Evolutionary conservation across 768 basidiomycete genomes (phyloP).

Genomic region (Tylopilus subfusipes): DNA sequence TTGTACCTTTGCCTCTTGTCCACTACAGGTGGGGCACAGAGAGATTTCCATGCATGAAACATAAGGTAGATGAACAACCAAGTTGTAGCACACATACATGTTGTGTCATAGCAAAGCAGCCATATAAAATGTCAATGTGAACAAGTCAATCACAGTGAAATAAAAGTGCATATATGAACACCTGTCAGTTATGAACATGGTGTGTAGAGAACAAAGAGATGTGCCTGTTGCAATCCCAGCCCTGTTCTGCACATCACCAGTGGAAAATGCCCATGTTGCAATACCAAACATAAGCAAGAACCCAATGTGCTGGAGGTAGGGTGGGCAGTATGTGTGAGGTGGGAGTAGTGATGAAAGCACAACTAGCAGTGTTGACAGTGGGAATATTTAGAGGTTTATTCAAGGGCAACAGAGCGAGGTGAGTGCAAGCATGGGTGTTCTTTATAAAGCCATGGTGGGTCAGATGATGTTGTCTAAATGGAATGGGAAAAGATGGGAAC

Average conservation of each 20-base stretch:
- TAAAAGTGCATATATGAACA: no score
- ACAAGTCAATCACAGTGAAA: no score
- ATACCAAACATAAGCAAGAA: conserved; percentile 44
- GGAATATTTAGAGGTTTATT: neutral
- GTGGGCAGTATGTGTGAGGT: conserved; percentile 34
- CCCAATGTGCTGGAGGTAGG: conserved; percentile 41
- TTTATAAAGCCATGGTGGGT: conserved; percentile 12
- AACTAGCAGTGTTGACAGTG: conserved; percentile 26
- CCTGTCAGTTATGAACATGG: no score
- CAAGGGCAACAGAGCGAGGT: conserved; percentile 38
- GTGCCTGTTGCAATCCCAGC: conserved; percentile 40
- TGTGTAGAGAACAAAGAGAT: no score
- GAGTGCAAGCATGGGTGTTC: conserved; percentile 29
- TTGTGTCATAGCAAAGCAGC: no score
- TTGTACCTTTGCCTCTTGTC: conserved; percentile 27
- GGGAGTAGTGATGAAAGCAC: conserved; percentile 36
- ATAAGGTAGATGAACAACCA: no score
- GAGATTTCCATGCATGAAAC: no score
- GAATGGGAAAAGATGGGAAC: conserved; percentile 8
- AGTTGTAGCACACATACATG: no score
- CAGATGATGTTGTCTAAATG: conserved; percentile 8
- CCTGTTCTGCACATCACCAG: conserved; percentile 42
- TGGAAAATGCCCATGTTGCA: conserved; percentile 39
- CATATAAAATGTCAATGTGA: no score
- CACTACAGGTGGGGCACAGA: no score